Evolutionary conservation across 345 rosid genomes (phyloP), one percentile per base, ranked within the genome.

Genomic region (Populus simonii): DNA sequence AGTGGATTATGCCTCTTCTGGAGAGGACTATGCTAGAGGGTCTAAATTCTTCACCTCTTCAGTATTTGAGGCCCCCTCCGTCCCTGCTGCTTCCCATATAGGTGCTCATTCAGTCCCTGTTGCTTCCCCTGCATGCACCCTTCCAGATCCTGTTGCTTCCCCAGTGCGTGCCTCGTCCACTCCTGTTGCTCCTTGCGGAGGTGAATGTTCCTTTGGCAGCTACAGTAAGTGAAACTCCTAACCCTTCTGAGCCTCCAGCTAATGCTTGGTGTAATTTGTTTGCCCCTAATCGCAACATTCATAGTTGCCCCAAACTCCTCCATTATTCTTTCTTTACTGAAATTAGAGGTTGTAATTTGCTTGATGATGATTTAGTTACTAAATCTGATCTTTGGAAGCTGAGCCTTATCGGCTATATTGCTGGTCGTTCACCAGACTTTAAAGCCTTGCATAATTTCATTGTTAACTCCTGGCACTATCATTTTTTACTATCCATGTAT

Each of bases 291-390:
- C 1, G 22, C 2, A 51, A 17, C n/a, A 51, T 16, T 2, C 0
- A 1, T 15, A 47, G 20, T 51, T 18, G 0, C 57, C 8, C 55
- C 1, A 1, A 2, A 0, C 57, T 17, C 3, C 0, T 2, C 2
- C 22, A 51, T 16, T 18, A 51, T 1, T 6, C 0, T 0, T 8
- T 0, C 0, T 51, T 18, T 7, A 51, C 57, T 17, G n/a, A 51
- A 1, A 51, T 9, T 0, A 4, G 2, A 0, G n/a, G 0, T 0
- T 51, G 22, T 1, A 51, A 1, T 13, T 3, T 51, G n/a, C 0
- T 17, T 1, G 3, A 51, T 6, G 9, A 51, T 18, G n/a, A 51
- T 18, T 6, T 51, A 51, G 57, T 18, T 8, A 51, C 2, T 2
- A 51, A 51, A 18, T 51, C 0, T 18, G n/a, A 18, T 7, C 1